phyloP scores from a whole-genome alignment of 805 yeast species.

The Pichia paraexigua region DNA sequence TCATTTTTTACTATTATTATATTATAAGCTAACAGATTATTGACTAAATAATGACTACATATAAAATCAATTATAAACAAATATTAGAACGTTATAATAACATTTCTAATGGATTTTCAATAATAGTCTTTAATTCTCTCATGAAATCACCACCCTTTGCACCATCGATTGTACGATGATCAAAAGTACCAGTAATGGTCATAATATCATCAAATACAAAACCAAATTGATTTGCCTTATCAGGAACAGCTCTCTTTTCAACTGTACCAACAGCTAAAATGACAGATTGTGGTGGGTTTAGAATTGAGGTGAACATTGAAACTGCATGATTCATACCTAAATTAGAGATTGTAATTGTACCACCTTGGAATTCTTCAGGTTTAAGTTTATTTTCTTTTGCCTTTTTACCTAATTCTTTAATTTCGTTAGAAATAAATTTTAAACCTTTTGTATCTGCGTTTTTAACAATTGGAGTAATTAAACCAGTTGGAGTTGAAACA shows the following conservation, averaged over 20 bases:
- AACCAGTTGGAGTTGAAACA: slow-evolving; percentile 96
- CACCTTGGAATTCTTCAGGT: slow-evolving; percentile 99
- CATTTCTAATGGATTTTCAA: slow-evolving; percentile 95
- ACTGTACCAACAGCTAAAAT: slow-evolving; percentile 93
- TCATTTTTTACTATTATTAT: too few species aligned
- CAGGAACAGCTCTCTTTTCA: slow-evolving; percentile 88
- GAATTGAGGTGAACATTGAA: slow-evolving; percentile 85
- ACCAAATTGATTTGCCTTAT: slow-evolving; percentile 83
- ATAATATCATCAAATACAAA: slow-evolving; percentile 87
- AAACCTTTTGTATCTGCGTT: slow-evolving; percentile 86
- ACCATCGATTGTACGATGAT: slow-evolving; percentile 95
- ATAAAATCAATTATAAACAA: not conserved
- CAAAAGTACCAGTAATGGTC: slow-evolving; percentile 92
- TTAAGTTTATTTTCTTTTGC: slow-evolving; percentile 88
- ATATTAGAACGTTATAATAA: slow-evolving; percentile 43
- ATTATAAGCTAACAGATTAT: not conserved
- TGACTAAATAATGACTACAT: not conserved
- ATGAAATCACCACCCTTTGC: slow-evolving; percentile 97
- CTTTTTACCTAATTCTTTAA: slow-evolving; percentile 91
- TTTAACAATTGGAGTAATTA: slow-evolving; percentile 92
- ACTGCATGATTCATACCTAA: slow-evolving; percentile 98
- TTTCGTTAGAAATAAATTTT: slow-evolving; percentile 66
- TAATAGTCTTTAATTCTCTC: slow-evolving; percentile 79
- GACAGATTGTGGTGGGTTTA: slow-evolving; percentile 95
- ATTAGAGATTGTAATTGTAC: slow-evolving; percentile 97